Percentiles rank a stretch among this genome's conserved stretches.
Evolutionary conservation across 208 protist species (phyloP).

Genomic region (Zelonia costaricensis): DNA sequence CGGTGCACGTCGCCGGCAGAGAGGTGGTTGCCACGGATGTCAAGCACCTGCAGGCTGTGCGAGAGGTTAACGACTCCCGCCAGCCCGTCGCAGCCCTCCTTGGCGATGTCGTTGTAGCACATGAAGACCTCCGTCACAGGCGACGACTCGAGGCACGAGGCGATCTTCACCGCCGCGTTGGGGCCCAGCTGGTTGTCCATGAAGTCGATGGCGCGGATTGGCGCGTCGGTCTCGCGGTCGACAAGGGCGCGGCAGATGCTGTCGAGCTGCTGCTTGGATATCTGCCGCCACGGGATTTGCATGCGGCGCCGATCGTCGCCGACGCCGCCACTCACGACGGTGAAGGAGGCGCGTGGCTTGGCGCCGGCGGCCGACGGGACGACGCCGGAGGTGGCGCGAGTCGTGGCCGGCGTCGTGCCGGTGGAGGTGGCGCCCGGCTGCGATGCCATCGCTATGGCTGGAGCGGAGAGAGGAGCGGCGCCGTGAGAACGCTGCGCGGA

Average conservation of each 20-base stretch:
- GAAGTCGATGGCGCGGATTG: conserved; percentile 66
- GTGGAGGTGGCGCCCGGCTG: not conserved
- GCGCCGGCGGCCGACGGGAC: not conserved
- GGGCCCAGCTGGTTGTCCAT: conserved; percentile 89
- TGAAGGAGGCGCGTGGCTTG: conserved; percentile 15
- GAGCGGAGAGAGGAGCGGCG: not conserved
- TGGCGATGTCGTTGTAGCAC: conserved; percentile 90
- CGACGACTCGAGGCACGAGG: conserved; percentile 62
- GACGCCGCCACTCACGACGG: conserved; percentile 11
- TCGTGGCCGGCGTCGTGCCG: not conserved
- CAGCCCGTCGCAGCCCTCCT: conserved; percentile 88
- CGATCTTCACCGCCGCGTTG: conserved; percentile 47
- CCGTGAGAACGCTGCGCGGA: no score
- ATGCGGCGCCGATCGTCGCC: conserved; percentile 28
- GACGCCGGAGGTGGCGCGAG: not conserved
- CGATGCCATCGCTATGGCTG: conserved; percentile 6
- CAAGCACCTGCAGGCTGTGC: conserved; percentile 61
- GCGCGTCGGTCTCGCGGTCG: conserved; percentile 51
- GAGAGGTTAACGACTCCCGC: conserved; percentile 76
- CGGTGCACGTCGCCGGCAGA: conserved; percentile 57
- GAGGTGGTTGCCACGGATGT: conserved; percentile 86
- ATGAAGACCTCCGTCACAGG: conserved; percentile 70
- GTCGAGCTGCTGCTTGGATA: conserved; percentile 55
- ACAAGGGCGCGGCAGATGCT: conserved; percentile 57
- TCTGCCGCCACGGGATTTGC: conserved; percentile 62